phyloP scores from a whole-genome alignment of 129 eudicot species.

The Artemisia annua region DNA sequence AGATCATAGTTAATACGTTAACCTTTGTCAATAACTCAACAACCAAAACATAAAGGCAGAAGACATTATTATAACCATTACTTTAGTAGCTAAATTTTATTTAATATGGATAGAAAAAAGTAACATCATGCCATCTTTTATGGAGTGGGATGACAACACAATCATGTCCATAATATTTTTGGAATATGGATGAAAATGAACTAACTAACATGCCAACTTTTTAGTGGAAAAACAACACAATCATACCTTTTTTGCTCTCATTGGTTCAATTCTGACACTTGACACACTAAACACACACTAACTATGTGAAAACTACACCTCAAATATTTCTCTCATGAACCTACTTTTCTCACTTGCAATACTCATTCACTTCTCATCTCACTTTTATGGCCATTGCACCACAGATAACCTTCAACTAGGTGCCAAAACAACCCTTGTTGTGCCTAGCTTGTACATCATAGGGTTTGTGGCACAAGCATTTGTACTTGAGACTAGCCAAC shows the following conservation, averaged over 20 bases:
- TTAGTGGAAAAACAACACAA: conserved; percentile 38
- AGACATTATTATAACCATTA: conserved; percentile 9
- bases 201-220: conserved; percentile 28
- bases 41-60: neutral
- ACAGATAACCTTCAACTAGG: conserved; percentile 56
- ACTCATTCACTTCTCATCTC: conserved; percentile 40
- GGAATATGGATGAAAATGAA: conserved; percentile 15
- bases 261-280: conserved; percentile 27
- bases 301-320: conserved; percentile 32
- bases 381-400: conserved; percentile 39
- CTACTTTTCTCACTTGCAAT: conserved; percentile 36
- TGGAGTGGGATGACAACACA: conserved; percentile 1
- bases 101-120: neutral
- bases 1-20: too few species aligned
- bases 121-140: conserved; percentile 1
- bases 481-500: conserved; percentile 55
- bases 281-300: conserved; percentile 28
- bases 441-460: conserved; percentile 46
- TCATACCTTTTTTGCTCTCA: conserved; percentile 26
- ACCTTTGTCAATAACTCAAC: neutral
- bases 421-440: conserved; percentile 50
- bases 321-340: conserved; percentile 55
- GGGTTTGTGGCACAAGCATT: conserved; percentile 68
- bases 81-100: neutral
- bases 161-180: neutral